Percentiles rank a stretch among this genome's conserved stretches.
phyloP scores from a whole-genome alignment of 2,329 filamentous ascomycete genomes.

The Fusarium penzigii region DNA sequence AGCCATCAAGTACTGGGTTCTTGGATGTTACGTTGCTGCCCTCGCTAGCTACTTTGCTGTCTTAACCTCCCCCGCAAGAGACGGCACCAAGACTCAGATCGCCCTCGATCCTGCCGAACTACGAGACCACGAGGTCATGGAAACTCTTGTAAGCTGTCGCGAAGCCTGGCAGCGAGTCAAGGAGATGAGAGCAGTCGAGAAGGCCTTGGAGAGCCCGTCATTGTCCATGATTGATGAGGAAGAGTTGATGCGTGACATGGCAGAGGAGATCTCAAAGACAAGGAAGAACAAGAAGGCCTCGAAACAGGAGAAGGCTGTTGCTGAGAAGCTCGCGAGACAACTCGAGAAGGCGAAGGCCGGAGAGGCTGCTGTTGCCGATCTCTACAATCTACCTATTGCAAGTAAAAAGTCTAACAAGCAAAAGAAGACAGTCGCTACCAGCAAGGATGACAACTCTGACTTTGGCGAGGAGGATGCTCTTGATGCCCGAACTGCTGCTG shows the following conservation, averaged over 20 bases:
- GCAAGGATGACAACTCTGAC: conserved; percentile 70
- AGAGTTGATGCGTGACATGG: conserved; percentile 27
- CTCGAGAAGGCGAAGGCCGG: conserved; percentile 59
- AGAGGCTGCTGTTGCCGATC: conserved; percentile 69
- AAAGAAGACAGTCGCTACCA: conserved; percentile 36
- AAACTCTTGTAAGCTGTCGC: conserved; percentile 75
- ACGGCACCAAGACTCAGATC: conserved; percentile 52
- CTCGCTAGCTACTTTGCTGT: conserved; percentile 94
- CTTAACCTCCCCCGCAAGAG: conserved; percentile 75
- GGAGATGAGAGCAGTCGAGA: conserved; percentile 55
- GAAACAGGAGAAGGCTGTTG: conserved; percentile 38
- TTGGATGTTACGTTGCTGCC: conserved; percentile 83
- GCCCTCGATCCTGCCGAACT: conserved; percentile 76
- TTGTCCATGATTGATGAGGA: conserved; percentile 22
- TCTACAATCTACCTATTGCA: conserved; percentile 61
- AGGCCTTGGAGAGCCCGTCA: conserved; percentile 34
- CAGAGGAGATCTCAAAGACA: conserved; percentile 26
- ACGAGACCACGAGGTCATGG: conserved; percentile 90
- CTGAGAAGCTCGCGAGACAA: conserved; percentile 43
- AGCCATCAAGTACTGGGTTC: conserved; percentile 73
- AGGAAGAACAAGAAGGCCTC: conserved; percentile 32
- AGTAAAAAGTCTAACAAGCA: conserved; percentile 47
- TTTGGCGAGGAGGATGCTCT: conserved; percentile 88
- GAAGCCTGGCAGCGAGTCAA: conserved; percentile 78
- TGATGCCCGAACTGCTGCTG: conserved; percentile 75